phyloP scores from a whole-genome alignment of 192 early-diverging fungal genomes.

The Phlyctochytrium arcticum region DNA sequence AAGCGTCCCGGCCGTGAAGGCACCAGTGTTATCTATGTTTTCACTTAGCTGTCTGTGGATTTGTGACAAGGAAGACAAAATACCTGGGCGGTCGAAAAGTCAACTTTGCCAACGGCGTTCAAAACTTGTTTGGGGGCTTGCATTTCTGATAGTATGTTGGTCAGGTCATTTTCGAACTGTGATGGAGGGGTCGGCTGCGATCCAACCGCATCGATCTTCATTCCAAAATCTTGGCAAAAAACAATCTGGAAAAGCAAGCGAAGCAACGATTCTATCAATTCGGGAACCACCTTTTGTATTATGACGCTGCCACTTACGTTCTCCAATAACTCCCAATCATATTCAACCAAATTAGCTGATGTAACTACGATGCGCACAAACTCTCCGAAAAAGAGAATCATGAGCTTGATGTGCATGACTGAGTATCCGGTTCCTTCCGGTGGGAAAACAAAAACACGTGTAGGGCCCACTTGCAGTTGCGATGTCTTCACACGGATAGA shows the following conservation, averaged over 20 bases:
- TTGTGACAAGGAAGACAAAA: neutral
- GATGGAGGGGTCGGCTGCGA: neutral
- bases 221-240: neutral
- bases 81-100: neutral
- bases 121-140: neutral
- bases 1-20: neutral
- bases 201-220: conserved; percentile 2
- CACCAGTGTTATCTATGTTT: neutral
- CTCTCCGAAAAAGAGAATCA: conserved; percentile 17
- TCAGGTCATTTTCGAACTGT: conserved; percentile 11
- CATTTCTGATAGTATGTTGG: conserved; percentile 22
- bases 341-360: conserved; percentile 33
- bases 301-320: conserved; percentile 31
- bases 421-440: neutral
- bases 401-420: conserved; percentile 30
- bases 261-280: neutral
- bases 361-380: conserved; percentile 29
- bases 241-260: neutral
- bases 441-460: neutral
- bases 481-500: neutral
- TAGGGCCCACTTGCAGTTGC: neutral
- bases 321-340: conserved; percentile 38
- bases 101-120: conserved; percentile 6
- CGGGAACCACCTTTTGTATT: too few species aligned
- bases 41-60: neutral